phyloP scores from a whole-genome alignment of 2,329 filamentous ascomycete species.

The Paraphoma sp. region DNA sequence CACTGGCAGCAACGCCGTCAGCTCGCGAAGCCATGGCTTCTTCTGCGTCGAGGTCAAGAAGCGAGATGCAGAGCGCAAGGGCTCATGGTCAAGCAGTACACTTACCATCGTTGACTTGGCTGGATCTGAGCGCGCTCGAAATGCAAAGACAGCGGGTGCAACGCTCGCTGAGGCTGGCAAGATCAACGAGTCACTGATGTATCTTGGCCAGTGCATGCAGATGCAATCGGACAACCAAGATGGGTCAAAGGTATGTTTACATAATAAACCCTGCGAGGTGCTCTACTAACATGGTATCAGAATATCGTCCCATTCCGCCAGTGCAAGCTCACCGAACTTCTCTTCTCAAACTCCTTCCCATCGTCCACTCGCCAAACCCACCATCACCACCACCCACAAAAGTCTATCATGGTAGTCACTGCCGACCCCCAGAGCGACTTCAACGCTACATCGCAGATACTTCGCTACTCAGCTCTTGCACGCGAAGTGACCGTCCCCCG shows the following conservation, averaged over 20 bases:
- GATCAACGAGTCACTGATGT: slow-evolving; percentile 99
- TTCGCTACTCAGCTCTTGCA: slow-evolving; percentile 91
- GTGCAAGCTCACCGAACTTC: slow-evolving; percentile 60
- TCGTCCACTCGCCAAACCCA: slow-evolving; percentile 54
- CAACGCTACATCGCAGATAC: slow-evolving; percentile 94
- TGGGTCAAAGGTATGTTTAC: slow-evolving; percentile 70
- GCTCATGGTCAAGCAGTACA: slow-evolving; percentile 76
- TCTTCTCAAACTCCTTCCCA: slow-evolving; percentile 60
- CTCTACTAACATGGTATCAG: slow-evolving; percentile 22
- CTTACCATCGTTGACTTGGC: slow-evolving; percentile 92
- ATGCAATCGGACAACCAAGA: slow-evolving; percentile 84
- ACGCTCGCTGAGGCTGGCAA: slow-evolving; percentile 95
- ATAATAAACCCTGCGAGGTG: background rate
- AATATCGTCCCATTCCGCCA: slow-evolving; percentile 75
- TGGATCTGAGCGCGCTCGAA: slow-evolving; percentile 90
- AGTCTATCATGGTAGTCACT: slow-evolving; percentile 94
- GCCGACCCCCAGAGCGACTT: slow-evolving; percentile 93
- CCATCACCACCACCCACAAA: slow-evolving; percentile 68
- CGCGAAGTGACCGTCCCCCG: slow-evolving; percentile 91
- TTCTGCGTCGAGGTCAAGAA: slow-evolving; percentile 96
- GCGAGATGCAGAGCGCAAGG: slow-evolving; percentile 63
- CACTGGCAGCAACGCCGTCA: slow-evolving; percentile 91
- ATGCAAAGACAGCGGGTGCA: slow-evolving; percentile 91
- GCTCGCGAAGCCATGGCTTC: slow-evolving; percentile 92
- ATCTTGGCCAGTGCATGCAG: slow-evolving; percentile 93